Conservation (phyloP, 1,139 yeast genomes). For the Citeromyces hawaiiensis region DNA sequence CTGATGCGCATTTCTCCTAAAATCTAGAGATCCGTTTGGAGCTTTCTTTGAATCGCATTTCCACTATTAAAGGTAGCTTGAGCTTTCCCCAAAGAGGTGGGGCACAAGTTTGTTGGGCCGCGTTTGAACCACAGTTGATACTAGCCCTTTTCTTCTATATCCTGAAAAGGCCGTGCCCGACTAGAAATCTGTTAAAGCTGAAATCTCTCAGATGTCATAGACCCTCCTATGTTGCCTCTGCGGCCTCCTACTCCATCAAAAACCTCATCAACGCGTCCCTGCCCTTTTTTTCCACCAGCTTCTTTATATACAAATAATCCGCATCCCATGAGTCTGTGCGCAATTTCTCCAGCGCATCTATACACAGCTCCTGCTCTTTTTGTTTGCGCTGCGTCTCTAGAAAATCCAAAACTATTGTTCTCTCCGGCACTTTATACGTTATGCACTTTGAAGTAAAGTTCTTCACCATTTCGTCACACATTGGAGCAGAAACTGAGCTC, state of each 20-base stretch:
- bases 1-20: no score
- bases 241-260: slow-evolving; percentile 19
- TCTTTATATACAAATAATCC: slow-evolving; percentile 30
- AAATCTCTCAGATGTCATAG: no score
- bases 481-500: slow-evolving; percentile 26
- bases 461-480: slow-evolving; percentile 22
- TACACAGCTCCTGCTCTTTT: slow-evolving; percentile 10
- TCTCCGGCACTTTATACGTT: slow-evolving; percentile 58
- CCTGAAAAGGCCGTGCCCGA: no score
- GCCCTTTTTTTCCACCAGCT: slow-evolving; percentile 56
- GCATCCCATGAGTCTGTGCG: slow-evolving; percentile 19
- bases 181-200: no score
- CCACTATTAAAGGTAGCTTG: no score
- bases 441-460: slow-evolving; percentile 31
- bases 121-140: no score
- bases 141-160: no score
- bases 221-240: neutral
- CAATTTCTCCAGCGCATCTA: slow-evolving; percentile 9
- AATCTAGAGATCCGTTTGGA: no score
- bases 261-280: slow-evolving; percentile 50
- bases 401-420: slow-evolving; percentile 65
- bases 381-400: slow-evolving; percentile 31
- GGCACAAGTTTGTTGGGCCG: no score
- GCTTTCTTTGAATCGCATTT: no score
- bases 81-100: no score